Conservation (phyloP, 257 asterid species). For the Primulina huaijiensis region DNA sequence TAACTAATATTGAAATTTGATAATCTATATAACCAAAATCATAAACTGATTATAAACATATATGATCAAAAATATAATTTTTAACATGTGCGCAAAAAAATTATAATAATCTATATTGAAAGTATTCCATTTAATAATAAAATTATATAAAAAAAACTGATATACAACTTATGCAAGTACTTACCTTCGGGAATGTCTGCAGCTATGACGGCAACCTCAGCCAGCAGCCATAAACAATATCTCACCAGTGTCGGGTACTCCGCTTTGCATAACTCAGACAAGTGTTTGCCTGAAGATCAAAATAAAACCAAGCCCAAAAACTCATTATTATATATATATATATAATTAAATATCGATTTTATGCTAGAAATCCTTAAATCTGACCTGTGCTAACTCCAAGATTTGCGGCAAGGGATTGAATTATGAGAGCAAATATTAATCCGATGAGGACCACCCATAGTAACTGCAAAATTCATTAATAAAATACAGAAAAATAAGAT, state of each 20-base stretch:
- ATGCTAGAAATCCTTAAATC: constrained; percentile 15
- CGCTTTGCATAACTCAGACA: constrained; percentile 71
- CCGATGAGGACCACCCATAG: constrained; percentile 92
- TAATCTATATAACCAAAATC: no score
- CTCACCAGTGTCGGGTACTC: constrained; percentile 69
- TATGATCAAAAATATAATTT: no score
- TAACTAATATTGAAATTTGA: no score
- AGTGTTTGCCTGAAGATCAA: constrained; percentile 35
- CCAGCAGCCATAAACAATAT: constrained; percentile 72
- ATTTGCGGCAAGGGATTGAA: constrained; percentile 94
- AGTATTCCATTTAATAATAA: background rate
- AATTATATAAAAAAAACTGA: no score
- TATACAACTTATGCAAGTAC: background rate
- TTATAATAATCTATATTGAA: no score
- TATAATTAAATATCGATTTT: background rate
- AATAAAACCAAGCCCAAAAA: no score
- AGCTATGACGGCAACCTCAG: constrained; percentile 89
- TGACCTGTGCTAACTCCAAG: constrained; percentile 92
- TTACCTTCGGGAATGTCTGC: constrained; percentile 97
- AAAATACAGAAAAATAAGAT: background rate
- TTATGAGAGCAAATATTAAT: constrained; percentile 70
- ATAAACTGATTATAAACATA: no score
- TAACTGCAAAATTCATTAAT: constrained; percentile 43
- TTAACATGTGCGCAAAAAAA: no score
- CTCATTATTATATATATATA: background rate